Evolutionary conservation across 768 basidiomycete species (phyloP), one percentile per base, ranked within the genome.

Genomic region (Mycena vulgaris): DNA sequence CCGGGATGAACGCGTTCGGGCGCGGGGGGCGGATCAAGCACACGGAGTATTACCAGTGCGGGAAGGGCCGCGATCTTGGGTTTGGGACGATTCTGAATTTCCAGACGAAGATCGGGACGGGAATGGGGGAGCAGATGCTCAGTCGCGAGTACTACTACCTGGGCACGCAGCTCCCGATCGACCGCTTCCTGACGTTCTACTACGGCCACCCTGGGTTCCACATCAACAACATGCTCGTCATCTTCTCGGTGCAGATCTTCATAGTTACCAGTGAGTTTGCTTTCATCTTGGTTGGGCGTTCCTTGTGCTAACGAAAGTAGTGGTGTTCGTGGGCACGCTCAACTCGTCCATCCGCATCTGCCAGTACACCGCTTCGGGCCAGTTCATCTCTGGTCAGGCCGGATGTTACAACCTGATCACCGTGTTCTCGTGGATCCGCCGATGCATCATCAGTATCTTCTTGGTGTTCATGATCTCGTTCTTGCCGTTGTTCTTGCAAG

Each of bases 41-140:
- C 78, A 97, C 96, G 45, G 98, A 99, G 83, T 99, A 99, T 81
- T 99, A 96, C 81, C 98, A 99, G 83, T 99, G 97, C 78, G 97
- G 97, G 52, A 98, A 99, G 82, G 98, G 98, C 62, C 93, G 98
- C 82, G 98, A 99, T 85, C 90, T 99, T 68, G 98, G 98, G 30
- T 99, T 99, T 81, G 97, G 97, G 39, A 99, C 98, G 33, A 99
- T 99, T 77, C 84, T 99, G 76, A 99, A 99, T 81, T 99, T 99
- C 93, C 94, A 96, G 87, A 99, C 98, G 68, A 99, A 99, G 89
- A 97, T 99, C 76, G 97, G 98, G 17, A 99, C 97, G 28, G 98
- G 98, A 80, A 99, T 99, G 98, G 98, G 98, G 47, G 98, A 99
- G 80, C 98, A 99, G 83, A 95, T 99, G 95, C 89, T 99, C 77